Evolutionary conservation across 2,329 filamentous ascomycete species (phyloP).

Genomic region (Chaetoscypha palmicola): DNA sequence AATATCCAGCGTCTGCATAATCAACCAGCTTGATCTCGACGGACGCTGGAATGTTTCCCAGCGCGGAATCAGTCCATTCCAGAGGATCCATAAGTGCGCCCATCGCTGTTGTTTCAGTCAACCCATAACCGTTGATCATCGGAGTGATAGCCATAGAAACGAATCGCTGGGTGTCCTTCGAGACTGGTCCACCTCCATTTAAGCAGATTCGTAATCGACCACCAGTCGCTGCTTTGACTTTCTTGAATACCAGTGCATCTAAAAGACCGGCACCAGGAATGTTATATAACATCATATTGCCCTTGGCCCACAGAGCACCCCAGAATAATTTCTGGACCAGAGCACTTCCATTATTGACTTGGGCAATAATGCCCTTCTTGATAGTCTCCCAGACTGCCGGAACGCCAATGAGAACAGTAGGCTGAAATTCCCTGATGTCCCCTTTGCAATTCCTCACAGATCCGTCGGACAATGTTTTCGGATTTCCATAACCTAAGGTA

Average conservation of each 20-base stretch:
- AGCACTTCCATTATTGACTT: conserved; percentile 62
- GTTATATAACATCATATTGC: conserved; percentile 48
- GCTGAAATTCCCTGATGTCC: conserved; percentile 86
- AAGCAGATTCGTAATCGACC: conserved; percentile 82
- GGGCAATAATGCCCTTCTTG: conserved; percentile 77
- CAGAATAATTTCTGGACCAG: conserved; percentile 73
- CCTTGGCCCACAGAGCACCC: conserved; percentile 54
- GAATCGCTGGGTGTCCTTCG: conserved; percentile 82
- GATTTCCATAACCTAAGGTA: conserved; percentile 87
- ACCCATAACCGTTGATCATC: conserved; percentile 89
- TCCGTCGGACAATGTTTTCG: conserved; percentile 77
- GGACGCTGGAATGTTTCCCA: conserved; percentile 70
- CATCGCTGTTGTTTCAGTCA: conserved; percentile 88
- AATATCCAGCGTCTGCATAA: conserved; percentile 82
- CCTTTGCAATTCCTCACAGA: conserved; percentile 86
- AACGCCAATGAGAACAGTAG: conserved; percentile 87
- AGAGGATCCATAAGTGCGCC: conserved; percentile 77
- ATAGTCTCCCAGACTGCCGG: conserved; percentile 97
- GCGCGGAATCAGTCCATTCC: conserved; percentile 69
- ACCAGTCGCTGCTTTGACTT: conserved; percentile 84
- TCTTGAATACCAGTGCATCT: conserved; percentile 82
- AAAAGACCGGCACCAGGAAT: conserved; percentile 63
- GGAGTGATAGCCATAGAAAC: conserved; percentile 87
- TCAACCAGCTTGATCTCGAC: conserved; percentile 91
- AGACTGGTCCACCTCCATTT: conserved; percentile 89